Evolutionary conservation across 140 eudicot species (phyloP), one percentile per base, ranked within the genome.

Genomic region (Oenanthe javanica): DNA sequence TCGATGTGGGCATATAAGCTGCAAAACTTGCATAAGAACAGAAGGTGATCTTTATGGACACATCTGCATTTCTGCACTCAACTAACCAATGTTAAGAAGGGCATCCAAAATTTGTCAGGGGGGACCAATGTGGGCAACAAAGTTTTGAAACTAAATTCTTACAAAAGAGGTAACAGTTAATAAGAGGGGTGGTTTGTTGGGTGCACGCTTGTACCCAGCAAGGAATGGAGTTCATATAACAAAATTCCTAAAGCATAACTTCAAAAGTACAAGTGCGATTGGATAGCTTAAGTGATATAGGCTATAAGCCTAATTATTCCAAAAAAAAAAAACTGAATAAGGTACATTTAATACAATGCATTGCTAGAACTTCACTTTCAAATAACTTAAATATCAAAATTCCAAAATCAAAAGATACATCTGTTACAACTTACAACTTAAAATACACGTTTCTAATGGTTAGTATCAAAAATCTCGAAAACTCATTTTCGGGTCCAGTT

Each of bases 401-500:
- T 16, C 2, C 8, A 8, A 45, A 8, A 40, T 45, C 2, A 10
- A 74, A 6, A 48, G 4, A 25, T 10, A 61, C 14, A 75, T 4
- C 0, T n/a, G 55, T 10, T 42, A 18, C 38, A 59, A 61, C 36
- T 31, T 31, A 31, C 36, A 31, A n/a, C n/a, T n/a, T n/a, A n/a
- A n/a, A n/a, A 13, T 52, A 51, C 70, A 77, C 18, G 12, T 31
- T 77, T 54, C 70, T 40, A 6, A n/a, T 2, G 72, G 49, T 54
- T 23, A 48, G 8, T 52, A 46, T 92, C 91, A 93, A 78, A 93
- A 93, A 88, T 89, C 95, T 14, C 93, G 85, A 77, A 93, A 93
- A 77, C 98, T 93, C 98, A 93, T 93, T 83, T 87, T 93, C 1
- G 97, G 94, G 70, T 93, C 97, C 77, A 78, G 73, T 78, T 84